Base-by-base conservation (phyloP, 495 filamentous ascomycete genomes). In the Aspergillus avenaceus region DNA sequence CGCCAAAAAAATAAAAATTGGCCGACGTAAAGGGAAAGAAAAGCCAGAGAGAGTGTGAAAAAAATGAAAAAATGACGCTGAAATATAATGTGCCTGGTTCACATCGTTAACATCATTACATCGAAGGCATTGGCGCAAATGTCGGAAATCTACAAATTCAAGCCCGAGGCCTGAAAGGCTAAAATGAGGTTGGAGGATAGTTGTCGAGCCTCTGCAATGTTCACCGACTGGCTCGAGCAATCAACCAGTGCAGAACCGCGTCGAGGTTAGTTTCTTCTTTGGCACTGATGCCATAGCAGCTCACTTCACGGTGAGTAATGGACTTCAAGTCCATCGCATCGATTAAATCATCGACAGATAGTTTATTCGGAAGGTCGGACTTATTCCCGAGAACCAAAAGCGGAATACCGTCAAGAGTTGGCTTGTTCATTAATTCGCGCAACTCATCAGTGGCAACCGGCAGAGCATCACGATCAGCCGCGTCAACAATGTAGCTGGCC, bases 261-360 rank as follows among this genome's bases (percentile, higher is more conserved):
- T 98, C 93, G 55, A 98, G 81, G 69, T 98, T 98, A 26, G 92
- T 97, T 72, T 98, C 93, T 65, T 98, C 92, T 65, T 96, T 96
- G 29, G 92, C 93, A 60, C 90, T 96, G 71, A 98, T 97, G 45
- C 93, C 91, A 68, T 97, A 98, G 74, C 93, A 98, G 77, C 90
- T 95, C 57, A 98, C 92, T 69, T 98, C 93, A 25, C 93, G 88
- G 61, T 88, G 86, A 32, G 86, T 87, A 63, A 98, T 87, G 45
- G 84, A 81, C 69, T 91, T 93, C 25, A 98, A 79, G 56, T 96
- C 84, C 79, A 98, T 81, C 43, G 81, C 84, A 29, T 96, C 91
- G 72, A 98, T 98, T 54, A 98, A 68, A 66, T 97, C 89, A 62
- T 98, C 93, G 24, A 97, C 92, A 29, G 85, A 87, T 25, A 96